Evolutionary conservation across 2,329 filamentous ascomycete genomes (phyloP).

Genomic region (Chrysoporthe deuterocubensis): DNA sequence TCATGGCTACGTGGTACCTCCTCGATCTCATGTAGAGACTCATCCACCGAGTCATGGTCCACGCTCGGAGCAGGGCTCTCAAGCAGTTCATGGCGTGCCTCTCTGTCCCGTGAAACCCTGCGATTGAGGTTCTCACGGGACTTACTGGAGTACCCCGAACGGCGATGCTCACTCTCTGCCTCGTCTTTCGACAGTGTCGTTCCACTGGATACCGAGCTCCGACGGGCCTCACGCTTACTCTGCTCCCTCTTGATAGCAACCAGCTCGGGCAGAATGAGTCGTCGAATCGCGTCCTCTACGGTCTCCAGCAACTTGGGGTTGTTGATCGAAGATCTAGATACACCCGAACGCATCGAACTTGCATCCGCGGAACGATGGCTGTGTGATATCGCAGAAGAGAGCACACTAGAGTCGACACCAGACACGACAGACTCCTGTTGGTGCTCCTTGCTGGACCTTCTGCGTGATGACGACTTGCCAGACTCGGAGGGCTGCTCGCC

Average conservation of each 20-base stretch:
- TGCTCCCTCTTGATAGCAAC: slow-evolving; percentile 90
- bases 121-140: slow-evolving; percentile 54
- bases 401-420: slow-evolving; percentile 56
- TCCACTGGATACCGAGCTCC: slow-evolving; percentile 65
- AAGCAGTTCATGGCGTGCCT: slow-evolving; percentile 59
- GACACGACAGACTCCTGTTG: slow-evolving; percentile 58
- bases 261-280: slow-evolving; percentile 87
- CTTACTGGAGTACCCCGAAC: slow-evolving; percentile 53
- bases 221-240: slow-evolving; percentile 73
- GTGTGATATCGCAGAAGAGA: slow-evolving; percentile 57
- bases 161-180: slow-evolving; percentile 61
- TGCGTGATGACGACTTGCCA: slow-evolving; percentile 50
- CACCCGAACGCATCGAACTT: slow-evolving; percentile 54
- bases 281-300: slow-evolving; percentile 89
- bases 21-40: slow-evolving; percentile 44
- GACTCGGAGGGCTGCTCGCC: slow-evolving; percentile 54
- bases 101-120: slow-evolving; percentile 53
- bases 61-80: slow-evolving; percentile 53
- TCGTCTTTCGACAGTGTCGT: slow-evolving; percentile 61
- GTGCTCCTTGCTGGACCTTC: slow-evolving; percentile 53
- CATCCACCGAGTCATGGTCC: slow-evolving; percentile 52
- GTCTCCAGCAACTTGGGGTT: slow-evolving; percentile 90
- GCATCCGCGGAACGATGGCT: slow-evolving; percentile 61
- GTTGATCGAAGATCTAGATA: slow-evolving; percentile 76
- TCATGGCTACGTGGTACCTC: slow-evolving; percentile 53